Conservation (phyloP, 2,329 filamentous ascomycete genomes). For the Allantophomopsis cytisporea region DNA sequence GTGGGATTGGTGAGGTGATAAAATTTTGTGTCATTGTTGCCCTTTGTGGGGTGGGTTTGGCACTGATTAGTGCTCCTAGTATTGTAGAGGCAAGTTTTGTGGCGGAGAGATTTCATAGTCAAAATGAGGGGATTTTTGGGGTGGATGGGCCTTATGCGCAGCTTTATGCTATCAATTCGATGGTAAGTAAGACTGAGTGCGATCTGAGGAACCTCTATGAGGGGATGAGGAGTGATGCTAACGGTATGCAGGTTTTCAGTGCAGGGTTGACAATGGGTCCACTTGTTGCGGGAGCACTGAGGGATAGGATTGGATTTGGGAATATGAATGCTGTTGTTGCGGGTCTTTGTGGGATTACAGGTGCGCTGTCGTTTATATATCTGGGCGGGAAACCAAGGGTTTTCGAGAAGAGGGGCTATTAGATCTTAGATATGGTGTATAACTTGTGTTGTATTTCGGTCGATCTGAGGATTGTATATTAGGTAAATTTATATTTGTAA, state of each 20-base stretch:
- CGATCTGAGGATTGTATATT: no score
- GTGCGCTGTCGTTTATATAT: slow-evolving; percentile 9
- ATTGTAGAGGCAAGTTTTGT: slow-evolving; percentile 43
- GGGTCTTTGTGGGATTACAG: slow-evolving; percentile 8
- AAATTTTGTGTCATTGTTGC: slow-evolving; percentile 30
- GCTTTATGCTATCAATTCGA: slow-evolving; percentile 49
- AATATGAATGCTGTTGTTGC: slow-evolving; percentile 29
- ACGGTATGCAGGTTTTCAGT: slow-evolving; percentile 25
- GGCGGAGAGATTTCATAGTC: slow-evolving; percentile 38
- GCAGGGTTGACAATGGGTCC: slow-evolving; percentile 46
- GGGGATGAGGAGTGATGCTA: no score
- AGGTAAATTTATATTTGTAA: no score
- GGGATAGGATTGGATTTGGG: slow-evolving; percentile 37
- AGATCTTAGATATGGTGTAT: no score
- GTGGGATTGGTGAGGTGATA: slow-evolving; percentile 24
- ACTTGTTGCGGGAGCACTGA: slow-evolving; percentile 35
- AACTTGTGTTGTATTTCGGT: no score
- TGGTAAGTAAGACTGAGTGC: slow-evolving; percentile 22
- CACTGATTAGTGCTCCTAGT: slow-evolving; percentile 35
- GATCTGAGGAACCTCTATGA: no score
- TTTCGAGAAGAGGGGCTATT: not conserved
- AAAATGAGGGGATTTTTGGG: slow-evolving; percentile 40
- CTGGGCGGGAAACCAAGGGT: slow-evolving; percentile 5
- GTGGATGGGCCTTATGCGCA: slow-evolving; percentile 47
- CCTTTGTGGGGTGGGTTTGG: slow-evolving; percentile 35